A percentile compares a stretch with the other conserved stretches of the same genome.
Evolutionary conservation across 805 yeast species (phyloP).

Genomic region (Saccharomycopsis lassenensis): DNA sequence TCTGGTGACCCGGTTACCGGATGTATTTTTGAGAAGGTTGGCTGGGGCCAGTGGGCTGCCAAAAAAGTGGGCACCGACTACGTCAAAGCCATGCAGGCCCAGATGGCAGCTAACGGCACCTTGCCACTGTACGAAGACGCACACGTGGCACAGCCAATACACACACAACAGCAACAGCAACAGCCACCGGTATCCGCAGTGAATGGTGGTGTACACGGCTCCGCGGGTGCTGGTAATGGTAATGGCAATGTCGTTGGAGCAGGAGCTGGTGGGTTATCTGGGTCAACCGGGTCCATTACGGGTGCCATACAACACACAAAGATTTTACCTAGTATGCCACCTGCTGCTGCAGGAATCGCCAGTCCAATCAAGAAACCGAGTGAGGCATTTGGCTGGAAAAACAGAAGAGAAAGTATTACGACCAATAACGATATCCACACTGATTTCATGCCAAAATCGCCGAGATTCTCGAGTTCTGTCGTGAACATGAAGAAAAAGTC

Average conservation of each 20-base stretch:
- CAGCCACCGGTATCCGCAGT: background rate
- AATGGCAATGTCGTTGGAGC: no score
- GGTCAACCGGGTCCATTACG: no score
- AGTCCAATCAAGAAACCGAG: conserved; percentile 14
- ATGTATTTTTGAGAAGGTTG: conserved; percentile 80
- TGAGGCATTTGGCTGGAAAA: conserved; percentile 17
- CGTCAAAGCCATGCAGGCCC: conserved; percentile 20
- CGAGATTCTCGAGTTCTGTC: conserved; percentile 10
- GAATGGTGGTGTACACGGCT: background rate
- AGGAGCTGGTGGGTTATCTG: no score
- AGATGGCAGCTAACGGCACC: conserved; percentile 5
- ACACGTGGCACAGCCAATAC: background rate
- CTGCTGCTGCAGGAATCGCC: no score
- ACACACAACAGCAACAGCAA: background rate
- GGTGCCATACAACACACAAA: no score
- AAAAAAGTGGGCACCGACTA: conserved; percentile 32
- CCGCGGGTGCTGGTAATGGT: background rate
- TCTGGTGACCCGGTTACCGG: conserved; percentile 42
- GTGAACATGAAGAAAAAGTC: conserved; percentile 20
- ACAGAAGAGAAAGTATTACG: conserved; percentile 15
- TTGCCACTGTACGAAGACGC: no score
- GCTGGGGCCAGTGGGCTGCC: conserved; percentile 98
- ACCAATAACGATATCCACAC: conserved; percentile 21
- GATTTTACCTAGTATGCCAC: no score
- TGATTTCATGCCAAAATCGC: conserved; percentile 16